phyloP scores from a whole-genome alignment of 1,139 yeast genomes.

The Kluyveromyces marxianus region DNA sequence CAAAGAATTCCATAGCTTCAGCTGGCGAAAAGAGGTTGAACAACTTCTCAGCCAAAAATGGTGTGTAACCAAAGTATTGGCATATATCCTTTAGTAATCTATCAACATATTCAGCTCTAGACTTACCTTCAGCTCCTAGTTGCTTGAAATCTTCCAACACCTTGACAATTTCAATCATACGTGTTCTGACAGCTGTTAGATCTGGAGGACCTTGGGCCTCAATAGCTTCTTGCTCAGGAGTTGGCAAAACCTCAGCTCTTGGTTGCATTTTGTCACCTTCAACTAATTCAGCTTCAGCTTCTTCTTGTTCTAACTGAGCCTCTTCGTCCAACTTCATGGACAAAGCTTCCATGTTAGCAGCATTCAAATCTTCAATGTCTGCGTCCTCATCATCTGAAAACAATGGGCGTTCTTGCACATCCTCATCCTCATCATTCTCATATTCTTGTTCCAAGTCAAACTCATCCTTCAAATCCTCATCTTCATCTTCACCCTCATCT shows the following conservation, averaged over 20 bases:
- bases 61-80: conserved; percentile 95
- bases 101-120: conserved; percentile 72
- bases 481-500: conserved; percentile 45
- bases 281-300: conserved; percentile 66
- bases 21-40: conserved; percentile 86
- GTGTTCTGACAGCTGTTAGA: conserved; percentile 74
- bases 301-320: conserved; percentile 65
- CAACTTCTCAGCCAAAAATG: conserved; percentile 85
- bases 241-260: conserved; percentile 60
- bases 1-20: conserved; percentile 97
- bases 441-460: conserved; percentile 50
- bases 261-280: conserved; percentile 59
- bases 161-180: conserved; percentile 92
- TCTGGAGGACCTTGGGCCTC: conserved; percentile 54
- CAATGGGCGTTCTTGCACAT: conserved; percentile 61
- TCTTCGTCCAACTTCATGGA: conserved; percentile 65
- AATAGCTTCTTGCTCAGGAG: conserved; percentile 49
- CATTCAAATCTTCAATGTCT: conserved; percentile 73
- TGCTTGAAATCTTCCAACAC: conserved; percentile 89
- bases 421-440: conserved; percentile 40
- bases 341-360: conserved; percentile 80
- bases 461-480: conserved; percentile 47
- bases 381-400: conserved; percentile 74
- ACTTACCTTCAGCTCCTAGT: conserved; percentile 77
- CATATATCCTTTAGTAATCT: conserved; percentile 79